Evolutionary conservation across 768 basidiomycete species (phyloP), one percentile per base, ranked within the genome.

Genomic region (Serendipita sp.): DNA sequence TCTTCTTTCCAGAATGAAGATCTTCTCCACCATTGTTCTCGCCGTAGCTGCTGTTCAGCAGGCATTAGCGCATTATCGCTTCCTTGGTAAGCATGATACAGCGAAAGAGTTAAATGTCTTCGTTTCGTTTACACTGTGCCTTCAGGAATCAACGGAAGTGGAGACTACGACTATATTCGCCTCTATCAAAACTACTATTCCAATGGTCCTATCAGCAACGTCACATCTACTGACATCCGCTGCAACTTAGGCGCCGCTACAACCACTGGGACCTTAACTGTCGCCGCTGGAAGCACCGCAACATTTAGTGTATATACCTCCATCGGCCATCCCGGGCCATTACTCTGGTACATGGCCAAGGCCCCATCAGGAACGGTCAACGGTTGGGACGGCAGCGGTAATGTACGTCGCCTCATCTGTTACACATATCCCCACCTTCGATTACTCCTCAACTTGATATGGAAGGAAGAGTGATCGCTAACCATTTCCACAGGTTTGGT

Each of bases 311-410:
- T 64, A 10, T 35, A 44, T 37, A 54, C n/a, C 34, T 30, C 35
- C 30, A 65, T 66, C 37, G 18, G 35, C 16, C 66, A 66, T 30
- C 66, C 63, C 28, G 66, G 66, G n/a, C 56, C 56, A 10, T 28
- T 60, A 10, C 56, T 60, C 56, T 60, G 24, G 24, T 60, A 60
- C 56, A 60, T 60, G 56, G 56, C 56, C 10, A 60, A 60, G n/a
- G 56, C 56, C 8, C 56, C 56, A 13, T 16, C 15, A 4, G 41
- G 41, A 13, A 32, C 56, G 10, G 56, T 60, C 11, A 37, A 60
- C 56, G 56, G 56, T 28, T 60, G 56, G 56, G 56, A 60, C 32
- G 56, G 56, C 11, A 60, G 56, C 32, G 56, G 56, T 28, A 60
- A 60, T 8, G 56, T 60, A 28, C 35, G 56, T 41, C 5, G 24